Base-by-base conservation (phyloP, 2,329 filamentous ascomycete genomes). In the Fusarium praegraminearum region DNA sequence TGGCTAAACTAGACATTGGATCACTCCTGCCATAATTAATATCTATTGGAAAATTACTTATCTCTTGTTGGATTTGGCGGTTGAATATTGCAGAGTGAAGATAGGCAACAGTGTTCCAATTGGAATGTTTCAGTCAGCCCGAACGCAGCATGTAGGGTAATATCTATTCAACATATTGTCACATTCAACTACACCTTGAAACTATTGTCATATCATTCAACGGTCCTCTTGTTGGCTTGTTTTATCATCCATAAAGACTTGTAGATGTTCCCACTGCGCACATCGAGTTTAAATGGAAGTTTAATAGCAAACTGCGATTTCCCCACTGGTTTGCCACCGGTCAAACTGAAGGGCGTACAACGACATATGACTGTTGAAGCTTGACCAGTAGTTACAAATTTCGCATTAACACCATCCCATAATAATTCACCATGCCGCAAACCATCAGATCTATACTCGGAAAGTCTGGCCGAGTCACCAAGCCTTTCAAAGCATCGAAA, bases 381-480 rank as follows among this genome's bases (percentile, higher is more conserved):
- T 24, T 24, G 22, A 43, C 26, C 36, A 22, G 11, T 18, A 38
- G 18, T 49, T 22, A 33, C 56, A 43, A 24, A 20, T 12, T 5
- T n/a, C 26, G 12, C 10, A 28, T 22, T 45, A 45, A 35, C 26
- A 22, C n/a, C 20, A 35, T 12, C 7, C 13, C 6, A 22, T 7
- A 24, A 9, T 7, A 2, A 41, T 13, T 18, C 52, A 60, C 18
- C 5, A 76, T 62, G 53, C 79, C 80, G 70, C 74, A 77, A 45
- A 79, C 74, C 30, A 72, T 83, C 50, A 77, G 75, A 11, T 80
- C 81, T 3, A 81, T 83, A 57, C 70, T 83, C 4, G 80, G 81
- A 22, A 77, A 75, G 30, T 76, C 79, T 16, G 75, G 72, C 26
- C 78, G 80, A 30, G 73, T 82, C 13, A 76, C 59, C 28, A 82